These are phyloP conservation scores for Hirschfeldia incana DNA, from an alignment of 345 rosid species.

Conservation along the genomic window DNA sequence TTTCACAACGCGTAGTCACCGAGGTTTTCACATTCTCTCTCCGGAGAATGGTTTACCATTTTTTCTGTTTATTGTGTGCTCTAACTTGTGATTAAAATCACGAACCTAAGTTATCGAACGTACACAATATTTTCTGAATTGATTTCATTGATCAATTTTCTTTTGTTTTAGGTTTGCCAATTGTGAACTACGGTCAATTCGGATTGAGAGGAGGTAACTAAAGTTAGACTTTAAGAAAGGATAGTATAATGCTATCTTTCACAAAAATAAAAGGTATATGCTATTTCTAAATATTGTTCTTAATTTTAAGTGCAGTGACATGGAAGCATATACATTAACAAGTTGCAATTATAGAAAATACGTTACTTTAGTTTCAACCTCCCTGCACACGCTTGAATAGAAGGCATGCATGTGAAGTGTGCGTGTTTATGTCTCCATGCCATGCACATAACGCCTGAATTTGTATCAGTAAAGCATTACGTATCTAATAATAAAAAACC, in stretches of 20 bases:
- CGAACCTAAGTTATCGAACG: neutral
- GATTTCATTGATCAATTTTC: neutral
- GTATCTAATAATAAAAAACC: neutral
- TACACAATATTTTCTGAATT: neutral
- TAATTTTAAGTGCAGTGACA: conserved; percentile 21
- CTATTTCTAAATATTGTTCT: neutral
- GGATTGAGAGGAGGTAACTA: conserved; percentile 16
- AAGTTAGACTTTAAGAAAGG: neutral
- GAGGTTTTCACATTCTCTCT: no score
- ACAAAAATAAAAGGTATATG: neutral
- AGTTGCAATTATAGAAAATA: conserved; percentile 18
- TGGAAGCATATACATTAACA: conserved; percentile 13
- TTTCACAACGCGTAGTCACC: no score
- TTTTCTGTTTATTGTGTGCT: neutral
- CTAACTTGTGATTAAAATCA: neutral
- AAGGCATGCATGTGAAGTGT: neutral
- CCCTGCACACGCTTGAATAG: conserved; percentile 14
- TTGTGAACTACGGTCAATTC: conserved; percentile 35
- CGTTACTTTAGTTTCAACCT: conserved; percentile 18
- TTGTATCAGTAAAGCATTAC: neutral
- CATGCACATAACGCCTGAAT: neutral
- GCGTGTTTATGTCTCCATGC: neutral
- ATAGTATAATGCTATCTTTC: neutral
- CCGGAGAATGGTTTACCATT: no score
- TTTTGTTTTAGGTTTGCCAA: conserved; percentile 32